Conservation (phyloP, 1,139 yeast species). For the Geotrichum candidum region DNA sequence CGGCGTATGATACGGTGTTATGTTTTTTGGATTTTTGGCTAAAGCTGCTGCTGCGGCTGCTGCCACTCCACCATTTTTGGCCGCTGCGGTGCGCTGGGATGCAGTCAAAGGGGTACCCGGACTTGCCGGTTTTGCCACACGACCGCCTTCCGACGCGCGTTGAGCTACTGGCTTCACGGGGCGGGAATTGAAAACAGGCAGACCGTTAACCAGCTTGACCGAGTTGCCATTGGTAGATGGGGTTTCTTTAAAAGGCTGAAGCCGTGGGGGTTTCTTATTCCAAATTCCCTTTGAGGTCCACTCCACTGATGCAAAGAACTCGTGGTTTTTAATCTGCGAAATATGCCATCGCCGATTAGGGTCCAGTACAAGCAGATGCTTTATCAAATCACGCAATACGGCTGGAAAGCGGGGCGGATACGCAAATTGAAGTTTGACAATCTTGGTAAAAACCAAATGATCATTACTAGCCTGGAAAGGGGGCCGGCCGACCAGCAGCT, state of each 20-base stretch:
- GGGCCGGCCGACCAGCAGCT: slow-evolving; percentile 89
- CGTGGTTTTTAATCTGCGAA: slow-evolving; percentile 63
- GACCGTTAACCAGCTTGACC: slow-evolving; percentile 8
- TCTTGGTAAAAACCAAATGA: slow-evolving; percentile 87
- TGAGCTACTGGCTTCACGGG: slow-evolving; percentile 8
- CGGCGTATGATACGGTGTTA: slow-evolving; percentile 15
- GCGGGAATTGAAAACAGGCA: slow-evolving; percentile 5
- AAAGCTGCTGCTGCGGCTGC: slow-evolving; percentile 38
- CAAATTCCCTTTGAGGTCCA: slow-evolving; percentile 69
- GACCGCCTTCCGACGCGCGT: not conserved
- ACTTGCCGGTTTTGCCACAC: not conserved
- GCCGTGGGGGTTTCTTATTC: slow-evolving; percentile 64
- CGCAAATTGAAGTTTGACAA: slow-evolving; percentile 73
- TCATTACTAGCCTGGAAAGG: slow-evolving; percentile 95
- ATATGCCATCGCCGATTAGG: slow-evolving; percentile 64
- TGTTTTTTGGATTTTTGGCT: slow-evolving; percentile 17
- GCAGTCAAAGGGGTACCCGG: slow-evolving; percentile 19
- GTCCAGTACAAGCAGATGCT: slow-evolving; percentile 55
- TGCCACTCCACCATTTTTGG: slow-evolving; percentile 24
- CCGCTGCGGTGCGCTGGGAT: slow-evolving; percentile 28
- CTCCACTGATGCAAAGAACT: slow-evolving; percentile 60
- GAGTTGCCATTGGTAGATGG: slow-evolving; percentile 23
- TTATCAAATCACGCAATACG: slow-evolving; percentile 64
- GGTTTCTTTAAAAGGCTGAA: slow-evolving; percentile 61
- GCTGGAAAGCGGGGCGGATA: slow-evolving; percentile 75